Conservation (phyloP, 805 yeast genomes). For the Metschnikowia picachoensis region DNA sequence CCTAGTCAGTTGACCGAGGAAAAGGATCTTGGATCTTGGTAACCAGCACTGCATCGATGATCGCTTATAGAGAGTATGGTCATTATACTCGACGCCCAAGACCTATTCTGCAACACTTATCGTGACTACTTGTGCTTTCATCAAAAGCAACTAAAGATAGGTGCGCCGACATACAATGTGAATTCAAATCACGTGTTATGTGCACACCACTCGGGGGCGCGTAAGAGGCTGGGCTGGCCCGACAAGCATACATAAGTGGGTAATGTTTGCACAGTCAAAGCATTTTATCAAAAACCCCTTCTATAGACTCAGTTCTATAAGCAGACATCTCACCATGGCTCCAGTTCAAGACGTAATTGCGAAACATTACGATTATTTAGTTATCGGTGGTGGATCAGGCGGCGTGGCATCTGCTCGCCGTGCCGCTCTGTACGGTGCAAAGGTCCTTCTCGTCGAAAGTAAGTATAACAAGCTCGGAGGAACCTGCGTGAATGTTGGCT, state of each 20-base stretch:
- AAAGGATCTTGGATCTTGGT: too few species aligned
- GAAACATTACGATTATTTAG: conserved; percentile 80
- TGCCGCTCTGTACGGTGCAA: conserved; percentile 92
- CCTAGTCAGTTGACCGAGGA: too few species aligned
- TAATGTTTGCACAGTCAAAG: conserved; percentile 11
- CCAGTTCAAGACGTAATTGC: conserved; percentile 34
- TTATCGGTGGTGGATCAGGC: conserved; percentile 98
- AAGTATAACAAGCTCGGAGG: conserved; percentile 76
- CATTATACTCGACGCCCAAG: too few species aligned
- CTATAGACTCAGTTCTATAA: conserved; percentile 19
- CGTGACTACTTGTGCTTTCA: too few species aligned
- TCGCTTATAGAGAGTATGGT: too few species aligned
- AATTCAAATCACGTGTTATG: background rate
- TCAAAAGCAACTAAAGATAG: too few species aligned
- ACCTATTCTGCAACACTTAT: too few species aligned
- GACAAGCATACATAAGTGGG: background rate
- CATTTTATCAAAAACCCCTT: conserved; percentile 9
- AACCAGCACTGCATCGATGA: too few species aligned
- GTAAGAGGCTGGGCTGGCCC: background rate
- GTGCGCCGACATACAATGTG: background rate
- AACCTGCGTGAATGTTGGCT: conserved; percentile 98
- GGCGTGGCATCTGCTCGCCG: conserved; percentile 99
- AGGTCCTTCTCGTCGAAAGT: conserved; percentile 77
- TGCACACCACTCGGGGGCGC: background rate
- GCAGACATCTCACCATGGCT: conserved; percentile 49